A percentile compares a stretch with the other conserved stretches of the same genome.
These are phyloP conservation scores for Xerocomellus amylosporus DNA, from an alignment of 768 basidiomycete genomes.

Conservation along the genomic window DNA sequence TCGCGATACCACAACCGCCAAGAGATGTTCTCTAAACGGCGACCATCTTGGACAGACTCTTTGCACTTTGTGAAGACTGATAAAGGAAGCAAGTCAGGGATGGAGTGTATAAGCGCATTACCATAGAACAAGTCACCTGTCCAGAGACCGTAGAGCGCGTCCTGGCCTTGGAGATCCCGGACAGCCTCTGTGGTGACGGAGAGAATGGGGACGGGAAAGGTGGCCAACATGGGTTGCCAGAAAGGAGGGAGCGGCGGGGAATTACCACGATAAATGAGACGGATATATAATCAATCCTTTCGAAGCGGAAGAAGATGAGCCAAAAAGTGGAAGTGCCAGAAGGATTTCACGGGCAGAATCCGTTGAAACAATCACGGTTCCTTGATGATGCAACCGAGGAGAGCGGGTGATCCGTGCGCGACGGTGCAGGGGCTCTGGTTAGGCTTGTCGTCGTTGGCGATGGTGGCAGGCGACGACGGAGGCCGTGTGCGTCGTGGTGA, in stretches of 20 bases:
- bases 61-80: conserved; percentile 86
- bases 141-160: conserved; percentile 68
- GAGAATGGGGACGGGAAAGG: conserved; percentile 64
- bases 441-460: conserved; percentile 13
- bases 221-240: conserved; percentile 41
- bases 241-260: conserved; percentile 5
- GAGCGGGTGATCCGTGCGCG: conserved; percentile 22
- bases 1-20: conserved; percentile 84
- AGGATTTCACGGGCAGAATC: conserved; percentile 17
- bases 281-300: conserved; percentile 21
- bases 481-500: conserved; percentile 17
- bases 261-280: conserved; percentile 8
- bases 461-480: conserved; percentile 1
- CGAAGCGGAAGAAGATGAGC: conserved; percentile 13
- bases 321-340: conserved; percentile 12
- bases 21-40: conserved; percentile 79
- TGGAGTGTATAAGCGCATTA: not conserved
- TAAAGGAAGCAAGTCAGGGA: conserved; percentile 9
- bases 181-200: conserved; percentile 64
- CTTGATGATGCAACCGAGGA: conserved; percentile 24
- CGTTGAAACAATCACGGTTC: conserved; percentile 31
- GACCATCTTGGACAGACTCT: conserved; percentile 74
- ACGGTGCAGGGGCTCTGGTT: not conserved
- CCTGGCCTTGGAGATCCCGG: conserved; percentile 63
- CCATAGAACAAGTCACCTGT: conserved; percentile 42